Base-by-base conservation (phyloP, 2,329 filamentous ascomycete genomes). In the Aspergillus tanneri region DNA sequence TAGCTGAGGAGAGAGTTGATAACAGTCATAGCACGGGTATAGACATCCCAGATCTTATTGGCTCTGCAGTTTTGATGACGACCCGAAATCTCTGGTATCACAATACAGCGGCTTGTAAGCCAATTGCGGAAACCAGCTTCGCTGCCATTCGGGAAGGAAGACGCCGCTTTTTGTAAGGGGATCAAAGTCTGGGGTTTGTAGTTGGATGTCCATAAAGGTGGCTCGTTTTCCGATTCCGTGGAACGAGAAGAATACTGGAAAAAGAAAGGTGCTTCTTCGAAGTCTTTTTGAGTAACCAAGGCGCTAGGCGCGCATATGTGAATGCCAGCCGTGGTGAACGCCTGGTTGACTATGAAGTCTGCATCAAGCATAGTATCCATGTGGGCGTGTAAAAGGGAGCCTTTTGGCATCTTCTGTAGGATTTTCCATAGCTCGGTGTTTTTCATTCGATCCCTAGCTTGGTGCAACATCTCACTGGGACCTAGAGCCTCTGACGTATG, bases 381-480 rank as follows among this genome's bases (percentile, higher is more conserved):
- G 69, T 97, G 91, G 35, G 89, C 89, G 72, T 97, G 91, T 51
- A 67, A 49, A 1, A 68, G 59, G 5, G 68, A 66, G 10, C 92
- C 93, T 68, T 97, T 97, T 22, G 92, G 92, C 87, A 97, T 90
- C 55, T 76, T 80, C 50, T 85, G 81, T 12, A 96, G 80, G 59
- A 96, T 93, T 55, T 83, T 79, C 90, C 90, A 97, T 19, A 96
- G 77, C 62, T 84, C 84, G 11, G 89, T 95, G 58, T 78, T 77
- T 70, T 95, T 89, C 83, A 96, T 95, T 28, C 83, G 82, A n/a
- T 84, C 81, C 69, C 90, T 92, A 58, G 90, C 90, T 27, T 92
- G 78, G 27, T 82, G 85, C 71, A 96, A 96, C 87, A 95, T 93
- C 86, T 96, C 95, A 9, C 91, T 91, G 0, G 90, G 90, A 64